Percentiles rank a stretch among this genome's conserved stretches.
Evolutionary conservation across 495 filamentous ascomycete species (phyloP).

Genomic region (Penicillium flavigenum): DNA sequence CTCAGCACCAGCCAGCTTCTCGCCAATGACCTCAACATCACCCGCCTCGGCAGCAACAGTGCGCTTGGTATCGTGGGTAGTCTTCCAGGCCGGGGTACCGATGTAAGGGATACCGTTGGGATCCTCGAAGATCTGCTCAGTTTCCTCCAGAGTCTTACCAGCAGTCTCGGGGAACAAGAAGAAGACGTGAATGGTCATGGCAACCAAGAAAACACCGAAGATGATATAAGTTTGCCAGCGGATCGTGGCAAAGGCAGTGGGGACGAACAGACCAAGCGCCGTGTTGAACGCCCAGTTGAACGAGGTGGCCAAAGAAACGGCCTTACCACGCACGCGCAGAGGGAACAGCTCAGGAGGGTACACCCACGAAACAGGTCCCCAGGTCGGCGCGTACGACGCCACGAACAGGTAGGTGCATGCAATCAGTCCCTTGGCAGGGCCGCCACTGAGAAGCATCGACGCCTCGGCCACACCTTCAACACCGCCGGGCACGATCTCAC

Average conservation of each 20-base stretch:
- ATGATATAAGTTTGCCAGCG: constrained; percentile 71
- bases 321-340: constrained; percentile 60
- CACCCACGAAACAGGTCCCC: constrained; percentile 64
- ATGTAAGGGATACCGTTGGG: constrained; percentile 59
- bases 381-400: constrained; percentile 54
- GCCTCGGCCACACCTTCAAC: constrained; percentile 34
- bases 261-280: constrained; percentile 72
- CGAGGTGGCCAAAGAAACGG: constrained; percentile 64
- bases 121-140: constrained; percentile 67
- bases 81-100: constrained; percentile 70
- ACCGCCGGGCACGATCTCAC: constrained; percentile 51
- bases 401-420: constrained; percentile 69
- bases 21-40: constrained; percentile 29
- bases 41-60: constrained; percentile 26
- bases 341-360: constrained; percentile 70
- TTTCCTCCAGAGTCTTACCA: constrained; percentile 78
- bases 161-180: constrained; percentile 80
- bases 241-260: constrained; percentile 67
- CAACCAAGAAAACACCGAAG: constrained; percentile 70
- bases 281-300: constrained; percentile 80
- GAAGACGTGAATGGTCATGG: constrained; percentile 70
- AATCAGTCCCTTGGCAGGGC: constrained; percentile 54
- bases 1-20: constrained; percentile 20
- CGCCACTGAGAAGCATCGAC: constrained; percentile 39
- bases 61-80: constrained; percentile 32